A percentile compares a stretch with the other conserved stretches of the same genome.
phyloP scores from a whole-genome alignment of 2,329 filamentous ascomycete genomes.

The Alternaria postmessia region DNA sequence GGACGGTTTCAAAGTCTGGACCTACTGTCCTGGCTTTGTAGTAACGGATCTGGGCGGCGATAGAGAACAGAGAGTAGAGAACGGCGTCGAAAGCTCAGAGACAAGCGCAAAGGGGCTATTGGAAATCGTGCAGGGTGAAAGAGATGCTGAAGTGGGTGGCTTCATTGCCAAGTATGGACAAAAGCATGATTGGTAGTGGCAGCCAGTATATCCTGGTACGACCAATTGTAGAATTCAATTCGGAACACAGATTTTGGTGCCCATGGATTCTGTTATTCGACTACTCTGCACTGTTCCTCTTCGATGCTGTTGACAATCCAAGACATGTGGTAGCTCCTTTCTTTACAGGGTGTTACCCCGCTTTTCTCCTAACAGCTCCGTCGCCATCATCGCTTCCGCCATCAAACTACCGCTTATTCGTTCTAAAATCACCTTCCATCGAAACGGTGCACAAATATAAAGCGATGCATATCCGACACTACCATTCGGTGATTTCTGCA shows the following conservation, averaged over 20 bases:
- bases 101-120: conserved; percentile 44
- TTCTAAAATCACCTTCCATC: neutral
- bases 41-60: conserved; percentile 36
- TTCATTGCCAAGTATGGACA: conserved; percentile 37
- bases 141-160: conserved; percentile 37
- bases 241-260: neutral
- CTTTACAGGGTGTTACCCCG: neutral
- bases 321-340: neutral
- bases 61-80: conserved; percentile 25
- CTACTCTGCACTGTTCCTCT: neutral
- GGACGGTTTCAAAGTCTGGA: conserved; percentile 38
- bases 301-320: neutral
- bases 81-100: conserved; percentile 37
- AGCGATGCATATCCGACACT: neutral
- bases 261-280: neutral
- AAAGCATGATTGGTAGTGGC: conserved; percentile 27
- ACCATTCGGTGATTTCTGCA: neutral
- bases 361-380: neutral
- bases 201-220: neutral
- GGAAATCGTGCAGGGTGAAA: conserved; percentile 42
- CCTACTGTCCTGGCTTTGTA: conserved; percentile 44
- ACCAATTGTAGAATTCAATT: neutral
- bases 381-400: neutral
- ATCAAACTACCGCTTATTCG: neutral
- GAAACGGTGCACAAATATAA: neutral